phyloP scores from a whole-genome alignment of 352 stramenopile species.

The Elongisporangium undulatum region DNA sequence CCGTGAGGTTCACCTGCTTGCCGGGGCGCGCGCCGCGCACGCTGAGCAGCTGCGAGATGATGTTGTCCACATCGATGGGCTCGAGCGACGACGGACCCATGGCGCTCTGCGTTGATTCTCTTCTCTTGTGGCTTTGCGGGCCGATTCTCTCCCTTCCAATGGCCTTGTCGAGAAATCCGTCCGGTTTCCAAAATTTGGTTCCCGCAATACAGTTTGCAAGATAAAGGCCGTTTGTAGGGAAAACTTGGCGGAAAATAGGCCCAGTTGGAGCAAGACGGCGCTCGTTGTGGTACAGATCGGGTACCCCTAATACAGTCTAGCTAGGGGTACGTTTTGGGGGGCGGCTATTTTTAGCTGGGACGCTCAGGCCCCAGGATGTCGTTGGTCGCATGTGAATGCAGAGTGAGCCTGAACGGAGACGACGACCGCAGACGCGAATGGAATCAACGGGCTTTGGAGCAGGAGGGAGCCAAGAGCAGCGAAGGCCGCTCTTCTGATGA shows the following conservation, averaged over 20 bases:
- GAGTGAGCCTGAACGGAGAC: neutral
- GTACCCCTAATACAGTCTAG: neutral
- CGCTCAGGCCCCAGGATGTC: neutral
- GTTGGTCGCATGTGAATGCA: neutral
- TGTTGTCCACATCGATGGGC: slow-evolving; percentile 79
- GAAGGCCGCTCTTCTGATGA: neutral
- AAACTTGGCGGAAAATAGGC: neutral
- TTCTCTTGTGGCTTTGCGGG: neutral
- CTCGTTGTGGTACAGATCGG: neutral
- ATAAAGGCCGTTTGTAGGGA: neutral
- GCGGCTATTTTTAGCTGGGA: neutral
- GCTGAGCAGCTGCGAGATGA: slow-evolving; percentile 90
- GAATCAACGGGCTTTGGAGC: neutral
- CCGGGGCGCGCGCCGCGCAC: slow-evolving; percentile 85
- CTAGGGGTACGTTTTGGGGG: neutral
- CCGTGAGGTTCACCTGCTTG: slow-evolving; percentile 92
- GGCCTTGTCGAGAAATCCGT: neutral
- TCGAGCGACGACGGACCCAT: slow-evolving; percentile 59
- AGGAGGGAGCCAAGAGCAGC: neutral
- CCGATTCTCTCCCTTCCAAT: neutral
- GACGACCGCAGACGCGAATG: neutral
- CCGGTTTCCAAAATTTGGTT: neutral
- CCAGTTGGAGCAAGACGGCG: neutral
- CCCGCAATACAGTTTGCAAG: neutral
- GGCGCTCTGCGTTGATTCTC: neutral